Base-by-base conservation (phyloP, 352 stramenopile genomes). In the Pythium dissotocum region DNA sequence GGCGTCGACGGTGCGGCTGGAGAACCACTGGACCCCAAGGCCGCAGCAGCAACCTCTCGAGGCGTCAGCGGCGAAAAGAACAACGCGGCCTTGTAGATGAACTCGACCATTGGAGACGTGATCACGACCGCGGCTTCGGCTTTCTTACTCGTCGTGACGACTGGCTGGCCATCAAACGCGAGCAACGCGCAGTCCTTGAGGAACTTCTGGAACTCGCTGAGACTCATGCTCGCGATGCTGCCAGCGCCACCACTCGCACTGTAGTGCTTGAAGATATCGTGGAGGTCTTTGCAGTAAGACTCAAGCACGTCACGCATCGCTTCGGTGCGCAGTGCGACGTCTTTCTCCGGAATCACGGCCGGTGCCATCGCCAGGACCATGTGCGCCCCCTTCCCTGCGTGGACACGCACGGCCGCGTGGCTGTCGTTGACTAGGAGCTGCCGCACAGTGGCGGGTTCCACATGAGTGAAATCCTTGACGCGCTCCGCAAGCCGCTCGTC, bases 221-320 rank as follows among this genome's bases (percentile, higher is more conserved):
- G 71, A 56, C 86, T 94, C 72, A 94, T 85, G 9, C 78, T 83
- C 10, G 80, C 79, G 24, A 91, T 85, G 63, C 82, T 91, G 2
- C 86, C 86, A 9, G 71, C 77, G 0, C 85, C 80, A 12, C 77
- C 75, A 36, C 78, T 92, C 32, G 84, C 84, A 61, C 86, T 91
- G 63, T 94, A 94, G 67, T 94, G 82, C 58, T 89, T 90, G 73
- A 93, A 94, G 51, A 93, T 94, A 30, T 91, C 86, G 72, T 82
- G 80, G 28, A 93, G 70, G 58, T 94, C 86, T 55, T 87, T 90
- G 77, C 78, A 87, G 73, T 91, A 90, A 10, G 84, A 59, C 9
- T 76, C 32, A 8, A 94, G 68, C 32, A 80, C 72, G 8, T 74
- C 79, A 7, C 80, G 81, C 35, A 94, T 69, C 6, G 81, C 83